These are phyloP conservation scores for Apium graveolens DNA, from an alignment of 129 eudicot genomes.

Conservation along the genomic window DNA sequence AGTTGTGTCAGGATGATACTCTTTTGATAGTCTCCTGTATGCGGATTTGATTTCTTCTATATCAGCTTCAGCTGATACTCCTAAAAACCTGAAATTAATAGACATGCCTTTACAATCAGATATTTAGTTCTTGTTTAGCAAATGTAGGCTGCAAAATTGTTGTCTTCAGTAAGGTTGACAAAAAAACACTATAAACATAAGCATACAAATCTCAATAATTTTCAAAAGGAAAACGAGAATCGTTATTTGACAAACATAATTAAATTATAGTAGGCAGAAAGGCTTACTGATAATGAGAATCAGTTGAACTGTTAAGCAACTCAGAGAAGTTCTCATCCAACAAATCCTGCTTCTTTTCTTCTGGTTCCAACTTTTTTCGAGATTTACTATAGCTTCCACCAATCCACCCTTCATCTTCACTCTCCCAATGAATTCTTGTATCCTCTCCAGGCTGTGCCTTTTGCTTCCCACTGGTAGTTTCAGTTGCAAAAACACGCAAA, in stretches of 20 bases:
- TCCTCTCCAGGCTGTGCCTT: slow-evolving; percentile 69
- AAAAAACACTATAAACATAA: no score
- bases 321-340: slow-evolving; percentile 64
- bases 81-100: slow-evolving; percentile 58
- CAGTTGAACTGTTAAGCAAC: slow-evolving; percentile 66
- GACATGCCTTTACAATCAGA: neutral
- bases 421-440: slow-evolving; percentile 94
- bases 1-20: slow-evolving; percentile 96
- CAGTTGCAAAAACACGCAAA: slow-evolving; percentile 25
- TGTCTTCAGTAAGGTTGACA: neutral
- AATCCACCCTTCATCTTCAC: slow-evolving; percentile 88
- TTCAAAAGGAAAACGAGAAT: no score
- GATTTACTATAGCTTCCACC: slow-evolving; percentile 33
- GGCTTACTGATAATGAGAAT: slow-evolving; percentile 91
- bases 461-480: slow-evolving; percentile 20
- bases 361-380: slow-evolving; percentile 27
- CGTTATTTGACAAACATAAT: no score
- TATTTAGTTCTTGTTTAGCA: neutral
- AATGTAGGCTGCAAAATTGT: neutral
- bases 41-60: slow-evolving; percentile 85
- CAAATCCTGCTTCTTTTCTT: slow-evolving; percentile 31
- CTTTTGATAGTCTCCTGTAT: slow-evolving; percentile 74
- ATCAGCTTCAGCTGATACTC: slow-evolving; percentile 73
- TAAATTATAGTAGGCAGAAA: neutral
- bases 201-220: no score